Percentiles rank a stretch among this genome's conserved stretches.
Conservation (phyloP, 345 rosid genomes). For the Citrus reticulata region DNA sequence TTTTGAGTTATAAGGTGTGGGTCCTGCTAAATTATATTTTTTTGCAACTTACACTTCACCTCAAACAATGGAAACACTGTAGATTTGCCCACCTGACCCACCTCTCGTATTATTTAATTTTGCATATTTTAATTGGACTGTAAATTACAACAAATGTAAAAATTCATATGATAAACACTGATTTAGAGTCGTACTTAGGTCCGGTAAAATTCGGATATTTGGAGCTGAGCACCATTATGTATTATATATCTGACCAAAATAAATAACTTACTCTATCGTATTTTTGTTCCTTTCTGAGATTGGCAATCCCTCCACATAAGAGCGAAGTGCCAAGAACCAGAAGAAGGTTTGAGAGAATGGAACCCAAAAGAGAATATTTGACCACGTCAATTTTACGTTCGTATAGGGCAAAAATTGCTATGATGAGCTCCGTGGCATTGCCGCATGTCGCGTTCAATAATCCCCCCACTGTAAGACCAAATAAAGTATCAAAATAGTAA, state of each 20-base stretch:
- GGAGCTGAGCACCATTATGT: too few relatives aligned
- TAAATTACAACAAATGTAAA: too few relatives aligned
- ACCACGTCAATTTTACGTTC: conserved; percentile 63
- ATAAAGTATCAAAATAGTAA: background rate
- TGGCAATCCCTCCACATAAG: conserved; percentile 84
- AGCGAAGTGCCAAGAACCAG: conserved; percentile 91
- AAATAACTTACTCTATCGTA: conserved; percentile 59
- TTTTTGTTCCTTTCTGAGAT: conserved; percentile 58
- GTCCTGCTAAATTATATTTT: too few relatives aligned
- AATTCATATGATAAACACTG: too few relatives aligned
- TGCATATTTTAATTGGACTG: too few relatives aligned
- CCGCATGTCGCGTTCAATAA: conserved; percentile 94
- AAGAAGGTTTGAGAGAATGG: conserved; percentile 84
- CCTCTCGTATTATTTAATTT: too few relatives aligned
- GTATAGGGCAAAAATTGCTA: conserved; percentile 70
- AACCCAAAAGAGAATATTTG: conserved; percentile 85
- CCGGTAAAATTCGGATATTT: too few relatives aligned
- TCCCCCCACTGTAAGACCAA: conserved; percentile 65
- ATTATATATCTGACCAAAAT: background rate
- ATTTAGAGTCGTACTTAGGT: too few relatives aligned
- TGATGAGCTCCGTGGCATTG: conserved; percentile 87
- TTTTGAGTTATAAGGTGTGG: too few relatives aligned
- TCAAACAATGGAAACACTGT: too few relatives aligned
- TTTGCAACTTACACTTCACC: too few relatives aligned
- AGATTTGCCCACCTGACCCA: too few relatives aligned